phyloP scores from a whole-genome alignment of 169 alveolate genomes.

The Plasmodium inui region DNA sequence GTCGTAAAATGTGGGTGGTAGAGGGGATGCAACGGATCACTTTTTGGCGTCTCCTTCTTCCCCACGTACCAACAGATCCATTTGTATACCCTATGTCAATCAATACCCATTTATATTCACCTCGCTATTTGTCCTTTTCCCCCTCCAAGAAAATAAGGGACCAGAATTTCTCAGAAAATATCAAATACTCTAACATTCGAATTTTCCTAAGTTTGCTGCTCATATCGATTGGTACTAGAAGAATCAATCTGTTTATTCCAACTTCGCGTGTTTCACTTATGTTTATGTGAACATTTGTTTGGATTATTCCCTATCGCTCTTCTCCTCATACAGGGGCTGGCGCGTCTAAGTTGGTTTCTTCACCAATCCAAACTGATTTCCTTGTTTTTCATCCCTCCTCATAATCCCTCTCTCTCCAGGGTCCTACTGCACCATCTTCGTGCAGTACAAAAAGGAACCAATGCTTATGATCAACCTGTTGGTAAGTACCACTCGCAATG shows the following conservation, averaged over 20 bases:
- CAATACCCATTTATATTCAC: neutral
- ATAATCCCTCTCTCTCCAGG: neutral
- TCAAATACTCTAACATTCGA: conserved; percentile 35
- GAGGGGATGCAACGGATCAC: neutral
- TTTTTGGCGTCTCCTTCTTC: neutral
- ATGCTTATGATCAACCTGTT: conserved; percentile 32
- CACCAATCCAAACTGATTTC: neutral
- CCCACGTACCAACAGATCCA: neutral
- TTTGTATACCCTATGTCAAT: neutral
- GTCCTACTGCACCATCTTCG: conserved; percentile 54
- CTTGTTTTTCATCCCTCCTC: neutral
- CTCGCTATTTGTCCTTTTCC: neutral
- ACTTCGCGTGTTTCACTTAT: neutral
- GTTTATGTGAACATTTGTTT: neutral
- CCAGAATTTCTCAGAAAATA: conserved; percentile 21
- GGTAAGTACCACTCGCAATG: conserved; percentile 9
- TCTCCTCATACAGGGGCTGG: neutral
- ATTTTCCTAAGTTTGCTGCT: conserved; percentile 33
- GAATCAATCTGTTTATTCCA: neutral
- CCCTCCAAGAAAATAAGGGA: conserved; percentile 39
- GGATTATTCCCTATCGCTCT: neutral
- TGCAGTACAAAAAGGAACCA: conserved; percentile 59
- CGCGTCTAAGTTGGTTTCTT: neutral
- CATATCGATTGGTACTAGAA: conserved; percentile 39
- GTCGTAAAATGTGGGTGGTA: too few relatives aligned